These are phyloP conservation scores for Scutellaria galericulata DNA, from an alignment of 257 asterid genomes.

Conservation along the genomic window DNA sequence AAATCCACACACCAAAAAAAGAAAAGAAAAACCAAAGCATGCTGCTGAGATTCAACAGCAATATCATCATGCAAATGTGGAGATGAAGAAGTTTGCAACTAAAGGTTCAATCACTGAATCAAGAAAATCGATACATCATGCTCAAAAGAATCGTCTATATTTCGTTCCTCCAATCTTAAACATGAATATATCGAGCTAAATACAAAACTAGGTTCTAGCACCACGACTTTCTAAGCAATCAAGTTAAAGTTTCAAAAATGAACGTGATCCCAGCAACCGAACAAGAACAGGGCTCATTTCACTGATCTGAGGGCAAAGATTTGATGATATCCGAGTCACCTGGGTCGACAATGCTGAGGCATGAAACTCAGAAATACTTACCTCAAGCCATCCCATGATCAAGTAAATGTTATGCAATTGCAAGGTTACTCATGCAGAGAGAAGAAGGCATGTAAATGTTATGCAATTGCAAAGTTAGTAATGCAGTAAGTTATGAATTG, in stretches of 20 bases:
- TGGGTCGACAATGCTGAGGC: constrained; percentile 81
- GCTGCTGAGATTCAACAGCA: too few relatives aligned
- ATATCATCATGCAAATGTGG: too few relatives aligned
- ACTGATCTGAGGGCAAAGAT: constrained; percentile 61
- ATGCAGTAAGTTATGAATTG: too few relatives aligned
- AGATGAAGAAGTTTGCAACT: too few relatives aligned
- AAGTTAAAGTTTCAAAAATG: constrained; percentile 9
- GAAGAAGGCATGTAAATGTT: too few relatives aligned
- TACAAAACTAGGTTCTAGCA: constrained; percentile 11
- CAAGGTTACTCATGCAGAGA: too few relatives aligned
- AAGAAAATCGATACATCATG: not conserved
- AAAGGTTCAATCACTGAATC: not conserved
- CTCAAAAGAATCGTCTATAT: not conserved
- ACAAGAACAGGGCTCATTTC: constrained; percentile 12
- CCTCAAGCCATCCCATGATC: constrained; percentile 86
- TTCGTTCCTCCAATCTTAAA: not conserved
- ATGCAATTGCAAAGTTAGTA: too few relatives aligned
- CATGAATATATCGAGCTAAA: constrained; percentile 2
- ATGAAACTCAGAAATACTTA: constrained; percentile 70
- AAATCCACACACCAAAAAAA: too few relatives aligned
- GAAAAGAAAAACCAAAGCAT: too few relatives aligned
- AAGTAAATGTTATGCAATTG: constrained; percentile 5
- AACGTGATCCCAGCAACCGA: constrained; percentile 24
- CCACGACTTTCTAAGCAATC: constrained; percentile 15
- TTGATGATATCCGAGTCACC: constrained; percentile 86